Evolutionary conservation across 202 grass and related monocot genomes (phyloP), one percentile per base, ranked within the genome.

Genomic region (Digitaria exilis): DNA sequence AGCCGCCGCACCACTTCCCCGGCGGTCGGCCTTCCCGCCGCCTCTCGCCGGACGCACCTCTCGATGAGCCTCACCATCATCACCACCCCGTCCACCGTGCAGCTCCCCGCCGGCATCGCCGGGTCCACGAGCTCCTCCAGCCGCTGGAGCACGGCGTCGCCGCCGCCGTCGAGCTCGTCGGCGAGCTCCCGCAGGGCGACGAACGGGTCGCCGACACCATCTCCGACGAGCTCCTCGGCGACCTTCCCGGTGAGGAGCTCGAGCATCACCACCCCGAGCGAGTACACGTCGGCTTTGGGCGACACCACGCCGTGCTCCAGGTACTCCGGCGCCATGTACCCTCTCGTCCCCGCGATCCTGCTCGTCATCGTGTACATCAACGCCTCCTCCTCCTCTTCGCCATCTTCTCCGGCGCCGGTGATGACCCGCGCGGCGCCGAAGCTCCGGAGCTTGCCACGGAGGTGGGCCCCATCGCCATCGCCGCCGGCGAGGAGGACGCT

Each of bases 241-340:
- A 65, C 89, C 46, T 82, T 92, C 1, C 91, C 94, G 2, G 91
- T 91, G 44, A 97, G 26, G 72, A 92, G 90, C 90, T 97, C 94
- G 62, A 97, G 85, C 3, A 94, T 79, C 75, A 94, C 89, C 31
- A 94, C 85, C n/a, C 94, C 94, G 15, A 97, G 79, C 41, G 89
- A 88, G 82, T 97, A 97, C 28, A 94, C 91, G 82, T 97, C 94
- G 12, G 92, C 73, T 75, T 90, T 94, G 48, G 89, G 89, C 12
- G 89, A 97, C 34, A 94, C 94, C 69, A 94, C 74, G 68, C 89
- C 91, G 69, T 97, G 91, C 80, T 97, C 91, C 26, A 94, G 78
- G 72, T 94, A 97, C 89, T 97, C 91, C 29, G 91, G 91, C 43
- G 91, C 89, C 46, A 90, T 69, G 69, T 97, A 90, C 54, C 89